phyloP scores from a whole-genome alignment of 1,139 yeast genomes.

The Blastobotrys malaysiensis region DNA sequence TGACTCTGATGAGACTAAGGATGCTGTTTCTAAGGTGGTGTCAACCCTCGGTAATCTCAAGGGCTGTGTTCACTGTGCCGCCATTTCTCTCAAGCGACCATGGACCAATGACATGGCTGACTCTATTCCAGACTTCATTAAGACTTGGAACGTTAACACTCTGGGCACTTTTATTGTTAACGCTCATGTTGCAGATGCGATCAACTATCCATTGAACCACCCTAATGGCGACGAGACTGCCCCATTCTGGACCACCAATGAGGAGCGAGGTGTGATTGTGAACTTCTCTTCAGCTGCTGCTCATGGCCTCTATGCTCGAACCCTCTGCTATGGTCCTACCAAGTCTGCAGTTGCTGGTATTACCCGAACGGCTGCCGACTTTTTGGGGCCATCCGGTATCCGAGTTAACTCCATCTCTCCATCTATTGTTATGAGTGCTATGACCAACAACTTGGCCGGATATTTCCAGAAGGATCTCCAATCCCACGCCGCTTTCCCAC shows the following conservation, averaged over 20 bases:
- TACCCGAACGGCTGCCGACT: constrained; percentile 48
- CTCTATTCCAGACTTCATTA: constrained; percentile 16
- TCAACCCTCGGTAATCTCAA: constrained; percentile 14
- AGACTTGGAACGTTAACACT: constrained; percentile 18
- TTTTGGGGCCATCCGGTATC: constrained; percentile 40
- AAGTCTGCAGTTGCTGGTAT: constrained; percentile 63
- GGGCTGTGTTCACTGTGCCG: constrained; percentile 18
- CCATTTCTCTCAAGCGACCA: constrained; percentile 13
- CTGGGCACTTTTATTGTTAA: constrained; percentile 19
- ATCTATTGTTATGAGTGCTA: constrained; percentile 59
- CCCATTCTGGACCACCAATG: constrained; percentile 19
- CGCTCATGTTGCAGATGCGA: constrained; percentile 20
- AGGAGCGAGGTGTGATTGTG: constrained; percentile 18
- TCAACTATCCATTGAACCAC: constrained; percentile 16
- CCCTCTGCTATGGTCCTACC: constrained; percentile 24
- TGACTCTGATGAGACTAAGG: constrained; percentile 5
- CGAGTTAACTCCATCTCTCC: constrained; percentile 56
- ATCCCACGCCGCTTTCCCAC: constrained; percentile 17
- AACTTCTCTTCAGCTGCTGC: constrained; percentile 18
- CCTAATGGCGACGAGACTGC: constrained; percentile 12
- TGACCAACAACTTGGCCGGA: constrained; percentile 28
- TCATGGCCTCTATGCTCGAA: constrained; percentile 17
- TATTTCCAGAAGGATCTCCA: constrained; percentile 2
- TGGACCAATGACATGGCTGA: constrained; percentile 19
- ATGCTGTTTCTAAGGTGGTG: constrained; percentile 4